These are phyloP conservation scores for Heracleum sosnowskyi DNA, from an alignment of 129 eudicot genomes.

Conservation along the genomic window DNA sequence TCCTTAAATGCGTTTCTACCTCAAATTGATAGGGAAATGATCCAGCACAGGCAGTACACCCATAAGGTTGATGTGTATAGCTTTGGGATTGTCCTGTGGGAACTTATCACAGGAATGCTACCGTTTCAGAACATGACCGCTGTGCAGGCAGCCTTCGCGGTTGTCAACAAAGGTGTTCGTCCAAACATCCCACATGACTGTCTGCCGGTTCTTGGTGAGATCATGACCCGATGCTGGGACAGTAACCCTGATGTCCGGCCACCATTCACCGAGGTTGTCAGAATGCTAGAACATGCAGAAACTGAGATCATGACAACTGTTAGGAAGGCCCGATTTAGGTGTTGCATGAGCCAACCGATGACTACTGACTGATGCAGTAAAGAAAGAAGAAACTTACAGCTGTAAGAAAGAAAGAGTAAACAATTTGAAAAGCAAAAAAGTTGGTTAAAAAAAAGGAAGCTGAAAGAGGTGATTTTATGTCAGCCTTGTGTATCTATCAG, in stretches of 20 bases:
- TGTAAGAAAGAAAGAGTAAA: constrained; percentile 27
- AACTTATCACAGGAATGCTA: constrained; percentile 89
- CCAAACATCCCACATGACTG: constrained; percentile 84
- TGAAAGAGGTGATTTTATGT: constrained; percentile 43
- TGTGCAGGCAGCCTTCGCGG: constrained; percentile 98
- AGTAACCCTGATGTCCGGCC: constrained; percentile 83
- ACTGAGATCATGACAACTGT: constrained; percentile 80
- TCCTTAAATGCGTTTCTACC: constrained; percentile 10
- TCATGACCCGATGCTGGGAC: constrained; percentile 98
- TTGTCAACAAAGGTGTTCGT: constrained; percentile 89
- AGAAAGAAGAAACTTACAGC: constrained; percentile 8
- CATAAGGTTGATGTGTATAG: constrained; percentile 96
- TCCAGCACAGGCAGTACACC: constrained; percentile 97
- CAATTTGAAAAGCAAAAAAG: constrained; percentile 12
- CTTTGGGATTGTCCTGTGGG: constrained; percentile 97
- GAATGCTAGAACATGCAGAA: constrained; percentile 92
- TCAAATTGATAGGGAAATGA: constrained; percentile 73
- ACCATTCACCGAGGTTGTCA: constrained; percentile 69
- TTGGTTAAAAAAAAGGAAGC: constrained; percentile 12
- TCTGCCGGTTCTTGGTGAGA: constrained; percentile 74
- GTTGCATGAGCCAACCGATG: constrained; percentile 96
- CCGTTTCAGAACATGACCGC: constrained; percentile 99
- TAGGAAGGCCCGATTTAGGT: constrained; percentile 98
- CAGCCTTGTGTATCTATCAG: constrained; percentile 84
- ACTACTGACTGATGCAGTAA: constrained; percentile 59